Conservation (phyloP, 495 filamentous ascomycete genomes). For the Alectoria sarmentosa region DNA sequence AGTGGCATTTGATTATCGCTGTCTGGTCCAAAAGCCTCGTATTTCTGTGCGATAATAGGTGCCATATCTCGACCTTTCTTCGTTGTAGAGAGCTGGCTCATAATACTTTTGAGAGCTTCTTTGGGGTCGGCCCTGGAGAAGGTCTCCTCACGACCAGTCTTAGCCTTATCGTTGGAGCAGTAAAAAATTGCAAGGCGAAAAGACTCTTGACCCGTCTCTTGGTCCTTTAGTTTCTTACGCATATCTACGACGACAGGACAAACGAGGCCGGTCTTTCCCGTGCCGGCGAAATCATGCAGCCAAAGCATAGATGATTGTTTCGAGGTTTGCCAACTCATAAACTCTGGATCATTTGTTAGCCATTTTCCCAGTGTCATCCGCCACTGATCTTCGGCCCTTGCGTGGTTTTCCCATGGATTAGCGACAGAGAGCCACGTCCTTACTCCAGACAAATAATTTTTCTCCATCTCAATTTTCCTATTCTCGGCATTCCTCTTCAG, state of each 20-base stretch:
- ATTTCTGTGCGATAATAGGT: constrained; percentile 10
- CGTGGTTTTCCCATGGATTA: constrained; percentile 12
- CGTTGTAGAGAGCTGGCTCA: constrained; percentile 16
- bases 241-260: constrained; percentile 15
- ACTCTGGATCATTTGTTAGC: constrained; percentile 13
- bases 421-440: constrained; percentile 18
- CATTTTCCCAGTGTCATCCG: constrained; percentile 15
- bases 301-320: constrained; percentile 19
- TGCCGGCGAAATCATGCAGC: constrained; percentile 21
- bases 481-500: constrained; percentile 7
- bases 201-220: neutral
- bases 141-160: constrained; percentile 12
- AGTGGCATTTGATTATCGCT: too few relatives aligned
- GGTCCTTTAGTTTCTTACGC: neutral
- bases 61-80: constrained; percentile 9
- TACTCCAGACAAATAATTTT: constrained; percentile 8
- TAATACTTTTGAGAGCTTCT: constrained; percentile 20
- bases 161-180: constrained; percentile 20
- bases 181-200: constrained; percentile 16
- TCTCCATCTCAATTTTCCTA: constrained; percentile 8
- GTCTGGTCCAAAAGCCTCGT: constrained; percentile 12
- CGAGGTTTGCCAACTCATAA: constrained; percentile 5
- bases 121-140: constrained; percentile 14
- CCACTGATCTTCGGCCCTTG: constrained; percentile 12
- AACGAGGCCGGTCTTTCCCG: constrained; percentile 21